These are phyloP conservation scores for Protomyces gravidus DNA, from an alignment of 1,139 yeast species.

Conservation along the genomic window DNA sequence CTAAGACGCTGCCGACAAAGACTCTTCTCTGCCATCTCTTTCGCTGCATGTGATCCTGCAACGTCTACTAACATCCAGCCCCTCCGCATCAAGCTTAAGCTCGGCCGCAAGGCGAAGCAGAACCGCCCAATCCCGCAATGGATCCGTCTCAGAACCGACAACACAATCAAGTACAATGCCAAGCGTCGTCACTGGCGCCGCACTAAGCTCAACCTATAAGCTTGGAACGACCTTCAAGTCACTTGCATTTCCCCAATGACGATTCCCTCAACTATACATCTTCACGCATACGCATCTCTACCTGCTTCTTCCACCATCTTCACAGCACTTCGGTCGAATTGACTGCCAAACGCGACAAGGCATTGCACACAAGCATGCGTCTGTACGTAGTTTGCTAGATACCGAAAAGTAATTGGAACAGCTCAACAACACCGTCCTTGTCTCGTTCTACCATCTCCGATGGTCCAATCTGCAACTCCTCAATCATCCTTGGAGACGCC, in stretches of 20 bases:
- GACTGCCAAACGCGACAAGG: slow-evolving; percentile 30
- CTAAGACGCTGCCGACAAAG: too few species aligned
- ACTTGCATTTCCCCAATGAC: neutral
- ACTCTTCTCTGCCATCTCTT: too few species aligned
- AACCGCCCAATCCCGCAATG: slow-evolving; percentile 99
- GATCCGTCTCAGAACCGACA: slow-evolving; percentile 98
- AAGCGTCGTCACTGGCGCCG: slow-evolving; percentile 94
- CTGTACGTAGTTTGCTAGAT: slow-evolving; percentile 44
- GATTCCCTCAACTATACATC: neutral
- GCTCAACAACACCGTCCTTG: neutral
- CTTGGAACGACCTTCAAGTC: neutral
- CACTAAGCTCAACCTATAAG: slow-evolving; percentile 97
- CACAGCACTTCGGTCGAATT: neutral
- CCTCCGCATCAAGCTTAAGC: slow-evolving; percentile 96
- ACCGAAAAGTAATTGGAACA: neutral
- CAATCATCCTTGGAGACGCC: slow-evolving; percentile 38
- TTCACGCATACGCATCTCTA: slow-evolving; percentile 5
- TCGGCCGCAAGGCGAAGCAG: slow-evolving; percentile 98
- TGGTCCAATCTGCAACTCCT: too few species aligned
- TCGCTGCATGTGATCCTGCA: too few species aligned
- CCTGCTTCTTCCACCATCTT: too few species aligned
- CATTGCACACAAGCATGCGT: slow-evolving; percentile 29
- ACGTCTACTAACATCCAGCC: slow-evolving; percentile 50
- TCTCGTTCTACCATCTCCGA: neutral
- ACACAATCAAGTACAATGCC: slow-evolving; percentile 60